Evolutionary conservation across 441 rosid genomes (phyloP), one percentile per base, ranked within the genome.

Genomic region (Arabidopsis hybrid): DNA sequence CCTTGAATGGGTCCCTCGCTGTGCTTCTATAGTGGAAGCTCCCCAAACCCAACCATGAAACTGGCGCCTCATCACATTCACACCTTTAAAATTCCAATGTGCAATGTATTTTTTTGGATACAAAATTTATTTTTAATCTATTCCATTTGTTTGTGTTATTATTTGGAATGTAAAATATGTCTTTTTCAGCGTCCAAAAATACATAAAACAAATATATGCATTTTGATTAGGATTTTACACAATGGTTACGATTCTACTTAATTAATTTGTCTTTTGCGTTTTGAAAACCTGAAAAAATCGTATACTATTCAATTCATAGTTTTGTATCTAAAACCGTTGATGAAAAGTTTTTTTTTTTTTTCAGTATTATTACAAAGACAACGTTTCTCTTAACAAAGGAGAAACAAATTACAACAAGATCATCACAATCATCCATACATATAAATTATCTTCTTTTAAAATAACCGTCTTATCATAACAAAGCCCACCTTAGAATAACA

Each of bases 371-470:
- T 69, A 36, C 65, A 46, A 62, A 61, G 35, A 62, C 64, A 38
- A 21, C 3, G 35, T 60, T 61, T 45, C 69, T 67, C 69, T 31
- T 34, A 26, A 43, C 12, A 68, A 35, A 5, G 13, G 57, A 47
- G 55, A 42, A 53, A 43, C 65, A 47, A 39, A 40, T n/a, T n/a
- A 68, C 75, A 49, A 65, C 50, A 71, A 32, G 62, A 51, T 58
- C 67, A 70, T 75, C 72, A 76, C 79, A 76, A 76, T 65, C 80
- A 57, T 69, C 75, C 71, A 61, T 45, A 42, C 2, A 76, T 32
- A 58, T 3, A 51, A 18, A n/a, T n/a, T 14, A 2, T 43, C 7
- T 26, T 60, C 39, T 4, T 46, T 32, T 34, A 64, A 45, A 49
- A 62, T 3, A 38, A 39, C 21, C 8, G 31, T 66, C 32, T 60